Evolutionary conservation across 805 yeast genomes (phyloP).

Genomic region (Saccharomycopsis vini): DNA sequence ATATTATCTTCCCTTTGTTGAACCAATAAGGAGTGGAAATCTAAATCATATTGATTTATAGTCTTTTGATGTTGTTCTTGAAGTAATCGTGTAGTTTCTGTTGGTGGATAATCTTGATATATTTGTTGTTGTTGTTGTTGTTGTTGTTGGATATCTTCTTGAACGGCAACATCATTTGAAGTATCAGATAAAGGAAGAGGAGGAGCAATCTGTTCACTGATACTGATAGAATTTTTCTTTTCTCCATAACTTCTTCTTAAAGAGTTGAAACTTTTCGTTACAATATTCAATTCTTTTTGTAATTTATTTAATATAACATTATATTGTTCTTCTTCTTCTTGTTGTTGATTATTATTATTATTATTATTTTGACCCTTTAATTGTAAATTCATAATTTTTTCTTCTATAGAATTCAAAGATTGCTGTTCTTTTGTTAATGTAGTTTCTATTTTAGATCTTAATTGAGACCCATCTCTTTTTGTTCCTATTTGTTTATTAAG

Average conservation of each 20-base stretch:
- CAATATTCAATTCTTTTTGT: slow-evolving; percentile 44
- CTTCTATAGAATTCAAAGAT: slow-evolving; percentile 23
- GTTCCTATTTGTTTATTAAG: slow-evolving; percentile 45
- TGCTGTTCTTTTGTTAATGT: slow-evolving; percentile 18
- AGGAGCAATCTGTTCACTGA: slow-evolving; percentile 26
- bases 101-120: background rate
- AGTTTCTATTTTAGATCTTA: slow-evolving; percentile 29
- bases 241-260: slow-evolving; percentile 41
- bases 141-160: slow-evolving; percentile 22
- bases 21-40: slow-evolving; percentile 54
- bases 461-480: slow-evolving; percentile 33
- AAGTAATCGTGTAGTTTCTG: slow-evolving; percentile 12
- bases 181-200: slow-evolving; percentile 20
- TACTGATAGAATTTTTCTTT: slow-evolving; percentile 33
- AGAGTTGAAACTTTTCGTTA: slow-evolving; percentile 37
- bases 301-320: slow-evolving; percentile 31
- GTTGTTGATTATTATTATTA: slow-evolving; percentile 10
- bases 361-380: slow-evolving; percentile 1
- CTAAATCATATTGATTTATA: slow-evolving; percentile 42
- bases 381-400: slow-evolving; percentile 14
- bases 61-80: slow-evolving; percentile 28
- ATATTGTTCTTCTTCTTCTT: too few species aligned
- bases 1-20: slow-evolving; percentile 71
- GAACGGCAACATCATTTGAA: slow-evolving; percentile 5
- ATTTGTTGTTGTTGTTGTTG: slow-evolving; percentile 26